phyloP scores from a whole-genome alignment of 148 eudicot species.

The Camellia sinensis region DNA sequence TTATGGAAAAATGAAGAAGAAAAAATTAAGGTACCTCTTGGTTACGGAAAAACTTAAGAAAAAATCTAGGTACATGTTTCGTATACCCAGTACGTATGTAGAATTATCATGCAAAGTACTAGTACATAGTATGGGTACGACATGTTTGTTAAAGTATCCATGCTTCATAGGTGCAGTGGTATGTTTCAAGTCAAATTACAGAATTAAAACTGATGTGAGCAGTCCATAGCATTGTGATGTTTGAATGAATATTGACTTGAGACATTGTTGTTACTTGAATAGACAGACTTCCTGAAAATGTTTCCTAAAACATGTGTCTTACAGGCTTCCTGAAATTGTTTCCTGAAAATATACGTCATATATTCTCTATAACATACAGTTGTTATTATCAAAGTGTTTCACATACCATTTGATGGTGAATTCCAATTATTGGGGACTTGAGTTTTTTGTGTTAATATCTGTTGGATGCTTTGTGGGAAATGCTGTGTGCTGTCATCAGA shows the following conservation, averaged over 20 bases:
- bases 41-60: too few species aligned
- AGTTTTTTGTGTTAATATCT: not conserved
- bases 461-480: not conserved
- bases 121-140: too few species aligned
- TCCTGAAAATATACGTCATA: not conserved
- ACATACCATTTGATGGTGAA: not conserved
- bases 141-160: too few species aligned
- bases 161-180: not conserved
- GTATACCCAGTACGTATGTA: too few species aligned
- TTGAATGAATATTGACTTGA: too few species aligned
- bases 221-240: not conserved
- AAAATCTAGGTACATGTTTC: too few species aligned
- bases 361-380: not conserved
- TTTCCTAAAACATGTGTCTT: not conserved
- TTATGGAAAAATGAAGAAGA: too few species aligned
- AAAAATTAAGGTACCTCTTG: too few species aligned
- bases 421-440: not conserved
- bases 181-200: not conserved
- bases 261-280: not conserved
- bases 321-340: not conserved
- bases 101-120: too few species aligned
- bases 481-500: not conserved
- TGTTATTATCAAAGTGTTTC: slow-evolving; percentile 1
- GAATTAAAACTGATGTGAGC: not conserved
- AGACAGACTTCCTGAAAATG: not conserved